phyloP scores from a whole-genome alignment of 2,329 filamentous ascomycete species.

The Fusarium brachygibbosum region DNA sequence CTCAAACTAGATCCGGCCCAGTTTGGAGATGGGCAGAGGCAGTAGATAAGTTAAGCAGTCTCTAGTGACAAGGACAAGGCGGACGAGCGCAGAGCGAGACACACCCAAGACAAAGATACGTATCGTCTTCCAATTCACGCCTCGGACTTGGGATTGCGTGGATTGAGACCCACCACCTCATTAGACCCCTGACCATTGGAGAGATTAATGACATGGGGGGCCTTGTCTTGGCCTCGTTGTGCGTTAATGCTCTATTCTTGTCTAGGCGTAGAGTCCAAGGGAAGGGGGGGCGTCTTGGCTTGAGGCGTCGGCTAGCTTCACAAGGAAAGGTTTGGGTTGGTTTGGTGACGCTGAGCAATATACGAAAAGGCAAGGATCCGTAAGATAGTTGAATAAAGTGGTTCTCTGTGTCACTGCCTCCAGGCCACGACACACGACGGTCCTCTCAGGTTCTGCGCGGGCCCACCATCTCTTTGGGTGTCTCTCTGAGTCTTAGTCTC shows the following conservation, averaged over 20 bases:
- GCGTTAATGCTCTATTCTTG: constrained; percentile 60
- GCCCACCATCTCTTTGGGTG: constrained; percentile 43
- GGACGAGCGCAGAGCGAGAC: constrained; percentile 40
- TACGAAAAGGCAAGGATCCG: constrained; percentile 61
- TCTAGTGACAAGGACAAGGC: constrained; percentile 44
- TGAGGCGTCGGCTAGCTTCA: constrained; percentile 47
- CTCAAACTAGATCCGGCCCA: constrained; percentile 40
- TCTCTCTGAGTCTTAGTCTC: constrained; percentile 17
- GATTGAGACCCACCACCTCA: constrained; percentile 45
- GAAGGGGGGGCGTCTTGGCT: constrained; percentile 49
- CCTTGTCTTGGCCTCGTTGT: constrained; percentile 52
- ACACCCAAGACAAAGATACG: constrained; percentile 43
- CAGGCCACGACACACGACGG: constrained; percentile 30
- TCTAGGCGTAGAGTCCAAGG: constrained; percentile 45
- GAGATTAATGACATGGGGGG: constrained; percentile 55
- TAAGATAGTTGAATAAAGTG: constrained; percentile 62
- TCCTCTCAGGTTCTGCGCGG: constrained; percentile 34
- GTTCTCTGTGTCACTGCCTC: constrained; percentile 52
- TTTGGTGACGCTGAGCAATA: constrained; percentile 64
- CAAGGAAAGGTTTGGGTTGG: constrained; percentile 50
- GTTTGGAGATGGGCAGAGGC: constrained; percentile 41
- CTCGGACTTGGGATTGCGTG: constrained; percentile 56
- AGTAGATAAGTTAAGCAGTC: constrained; percentile 49
- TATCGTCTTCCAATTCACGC: constrained; percentile 41
- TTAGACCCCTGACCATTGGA: constrained; percentile 52